Base-by-base conservation (phyloP, 2,329 filamentous ascomycete species). In the Penicillium brasilianum region DNA sequence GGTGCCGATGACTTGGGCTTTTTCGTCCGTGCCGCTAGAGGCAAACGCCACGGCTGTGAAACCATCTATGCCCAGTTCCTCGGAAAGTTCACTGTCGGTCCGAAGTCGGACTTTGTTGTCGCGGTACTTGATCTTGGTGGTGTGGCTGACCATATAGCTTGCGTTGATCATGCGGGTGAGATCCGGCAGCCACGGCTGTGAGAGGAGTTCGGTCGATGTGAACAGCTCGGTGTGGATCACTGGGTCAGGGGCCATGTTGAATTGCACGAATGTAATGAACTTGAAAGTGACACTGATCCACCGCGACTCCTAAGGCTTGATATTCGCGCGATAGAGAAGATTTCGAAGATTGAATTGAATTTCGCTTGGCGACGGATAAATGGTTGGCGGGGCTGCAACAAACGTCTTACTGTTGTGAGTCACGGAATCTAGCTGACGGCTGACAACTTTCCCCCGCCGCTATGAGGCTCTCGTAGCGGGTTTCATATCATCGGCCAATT, bases 81-180 rank as follows among this genome's bases (percentile, higher is more conserved):
- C 41, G 22, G 59, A 57, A 10, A 66, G 55, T 16, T 60, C 16
- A 11, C 58, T 55, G 48, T 64, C 57, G 34, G 57, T 53, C n/a
- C 20, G 20, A 8, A 66, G 55, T 57, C 63, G 18, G 16, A 55
- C 44, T 50, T 64, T 62, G 18, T 57, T 14, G 3, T 46, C 3
- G 18, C 52, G 30, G 14, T 57, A 57, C 25, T 59, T 52, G 25
- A 59, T 61, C 13, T 43, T 55, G 14, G 55, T 32, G 20, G 51
- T 59, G 54, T 58, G 50, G 43, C 55, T 61, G 37, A 61, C 58
- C 20, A 61, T n/a, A 48, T 60, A 64, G 48, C 61, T 63, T 22
- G 54, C 61, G 43, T 66, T 64, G 55, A 66, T 50, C 58, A 64
- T 61, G n/a, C 28, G 49, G 16, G 61, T 66, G 25, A 66, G 61